Base-by-base conservation (phyloP, 1,284 basidiomycete species). In the Fomes fomentarius region DNA sequence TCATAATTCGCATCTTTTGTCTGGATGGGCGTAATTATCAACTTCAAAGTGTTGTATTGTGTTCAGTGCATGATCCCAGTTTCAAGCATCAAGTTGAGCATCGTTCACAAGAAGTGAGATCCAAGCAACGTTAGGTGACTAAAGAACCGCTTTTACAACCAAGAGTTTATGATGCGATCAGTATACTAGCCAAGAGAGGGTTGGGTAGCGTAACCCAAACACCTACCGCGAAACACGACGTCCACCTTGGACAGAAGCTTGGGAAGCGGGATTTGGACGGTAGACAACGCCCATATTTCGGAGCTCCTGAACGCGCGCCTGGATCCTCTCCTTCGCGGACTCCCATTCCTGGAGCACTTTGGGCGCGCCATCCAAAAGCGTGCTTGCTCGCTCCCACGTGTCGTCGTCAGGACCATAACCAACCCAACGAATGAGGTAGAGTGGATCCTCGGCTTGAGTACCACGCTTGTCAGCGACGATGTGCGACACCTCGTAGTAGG, bases 391-490 rank as follows among this genome's bases (percentile, higher is more conserved):
- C 56, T 78, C 69, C 78, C 77, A 79, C 1, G 73, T 76, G 63
- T 82, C 80, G 42, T 77, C 75, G 7, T 72, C 67, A 1, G 76
- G 76, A 0, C 70, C 71, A 52, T 75, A 82, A 5, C 78, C 79
- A 7, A 71, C 64, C 77, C 79, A 82, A 24, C 79, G 72, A 5
- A 81, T 72, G 22, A 76, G 63, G 52, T 76, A 80, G 28, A 64
- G 54, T 17, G 38, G 46, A 37, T 58, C 53, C 10, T 30, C 48
- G 8, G 39, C 62, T 42, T 26, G 57, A 15, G 28, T 10, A 21
- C 31, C 38, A 28, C 45, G 46, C 39, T 62, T 66, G 57, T 74
- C 68, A 17, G 62, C 61, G 21, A 74, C 66, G 50, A 76, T 72
- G 50, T 71, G 71, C 24, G 69, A 72, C 26, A 75, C 65, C 50